Percentiles rank a stretch among this genome's conserved stretches.
These are phyloP conservation scores for Hypomyces perniciosus DNA, from an alignment of 2,329 filamentous ascomycete species.

Conservation along the genomic window DNA sequence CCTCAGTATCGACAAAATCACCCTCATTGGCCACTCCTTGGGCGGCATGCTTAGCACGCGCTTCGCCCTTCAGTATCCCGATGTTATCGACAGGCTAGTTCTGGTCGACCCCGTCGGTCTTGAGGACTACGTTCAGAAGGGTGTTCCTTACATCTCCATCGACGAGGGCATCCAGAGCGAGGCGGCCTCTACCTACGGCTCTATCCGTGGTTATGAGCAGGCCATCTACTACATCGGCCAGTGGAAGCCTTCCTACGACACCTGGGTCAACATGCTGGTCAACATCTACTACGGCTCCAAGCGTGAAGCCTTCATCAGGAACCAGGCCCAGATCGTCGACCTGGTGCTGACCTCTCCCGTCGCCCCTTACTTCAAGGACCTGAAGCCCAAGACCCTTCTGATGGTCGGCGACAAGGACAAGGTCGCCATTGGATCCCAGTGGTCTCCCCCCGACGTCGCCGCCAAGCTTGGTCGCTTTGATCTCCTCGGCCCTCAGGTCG, in stretches of 20 bases:
- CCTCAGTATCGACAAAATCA: constrained; percentile 37
- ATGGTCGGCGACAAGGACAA: constrained; percentile 47
- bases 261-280: constrained; percentile 50
- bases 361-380: constrained; percentile 41
- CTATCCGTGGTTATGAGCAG: constrained; percentile 42
- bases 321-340: constrained; percentile 47
- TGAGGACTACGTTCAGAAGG: constrained; percentile 47
- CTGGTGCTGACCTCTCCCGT: constrained; percentile 49
- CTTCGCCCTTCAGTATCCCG: constrained; percentile 46
- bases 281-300: constrained; percentile 43
- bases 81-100: constrained; percentile 36
- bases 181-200: constrained; percentile 34
- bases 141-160: constrained; percentile 41
- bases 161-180: constrained; percentile 35
- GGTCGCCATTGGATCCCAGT: constrained; percentile 50
- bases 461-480: constrained; percentile 43
- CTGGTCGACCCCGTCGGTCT: constrained; percentile 47
- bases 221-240: constrained; percentile 42
- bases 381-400: constrained; percentile 41
- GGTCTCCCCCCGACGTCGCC: constrained; percentile 40
- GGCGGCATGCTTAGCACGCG: constrained; percentile 49
- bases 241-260: constrained; percentile 45
- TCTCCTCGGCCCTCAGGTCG: constrained; percentile 40
- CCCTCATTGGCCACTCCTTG: constrained; percentile 49
- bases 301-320: constrained; percentile 37